Base-by-base conservation (phyloP, 306 rosid species). In the Trifolium fragiferum region DNA sequence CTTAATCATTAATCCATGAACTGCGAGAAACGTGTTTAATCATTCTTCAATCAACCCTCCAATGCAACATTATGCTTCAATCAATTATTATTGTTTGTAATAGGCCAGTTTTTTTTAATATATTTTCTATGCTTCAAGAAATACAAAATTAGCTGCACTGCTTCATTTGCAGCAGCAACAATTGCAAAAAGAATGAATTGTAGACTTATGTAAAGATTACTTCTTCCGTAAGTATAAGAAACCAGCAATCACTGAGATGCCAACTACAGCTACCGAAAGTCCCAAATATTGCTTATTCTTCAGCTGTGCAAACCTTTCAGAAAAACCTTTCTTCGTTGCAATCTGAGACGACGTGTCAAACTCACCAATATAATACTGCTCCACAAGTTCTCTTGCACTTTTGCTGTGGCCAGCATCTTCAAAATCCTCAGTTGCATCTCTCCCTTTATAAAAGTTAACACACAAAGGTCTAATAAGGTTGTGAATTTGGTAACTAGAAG, bases 341-440 rank as follows among this genome's bases (percentile, higher is more conserved):
- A 77, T 65, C 11, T 80, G 33, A 53, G 78, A 32, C 30, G 90
- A 58, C 4, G 84, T 58, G 83, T 89, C 97, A 32, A 93, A 82
- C 82, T 84, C 91, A 23, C 98, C 97, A 10, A 91, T 80, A 72
- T 44, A 91, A 79, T 82, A 89, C 51, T 79, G 55, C 80, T 84
- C 82, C 97, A 93, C 78, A 46, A 84, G 88, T 68, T 89, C 94
- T 83, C 76, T 91, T 14, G 98, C 91, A 4, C 20, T 62, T 73
- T 87, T 69, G 84, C 97, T 89, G 78, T 93, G 98, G 40, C 98
- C 98, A 10, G 85, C 97, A 84, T 93, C 98, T 85, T 93, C 98
- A 83, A 93, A 93, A 38, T 93, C 98, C 1, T 93, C 90, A 1
- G 94, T 85, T 55, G 97, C 98, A 67, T 91, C 97, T 78, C 66